phyloP scores from a whole-genome alignment of 2,329 filamentous ascomycete genomes.

The Calonectria crousiana region DNA sequence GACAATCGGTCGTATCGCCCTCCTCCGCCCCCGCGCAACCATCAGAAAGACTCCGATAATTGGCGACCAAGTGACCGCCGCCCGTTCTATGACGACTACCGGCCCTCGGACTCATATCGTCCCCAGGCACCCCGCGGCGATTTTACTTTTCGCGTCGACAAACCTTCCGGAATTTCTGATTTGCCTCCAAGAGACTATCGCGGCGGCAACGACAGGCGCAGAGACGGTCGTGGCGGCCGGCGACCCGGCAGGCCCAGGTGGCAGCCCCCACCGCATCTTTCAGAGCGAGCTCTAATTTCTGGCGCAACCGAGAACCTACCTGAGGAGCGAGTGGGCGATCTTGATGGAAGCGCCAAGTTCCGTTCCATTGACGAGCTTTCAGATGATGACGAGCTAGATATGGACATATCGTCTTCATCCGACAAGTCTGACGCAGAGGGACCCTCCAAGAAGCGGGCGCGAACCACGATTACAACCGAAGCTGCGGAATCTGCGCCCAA shows the following conservation, averaged over 20 bases:
- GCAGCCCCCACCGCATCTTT: constrained; percentile 55
- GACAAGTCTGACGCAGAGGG: constrained; percentile 50
- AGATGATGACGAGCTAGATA: constrained; percentile 73
- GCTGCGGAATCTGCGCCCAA: constrained; percentile 70
- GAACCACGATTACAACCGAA: constrained; percentile 44
- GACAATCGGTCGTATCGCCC: constrained; percentile 34
- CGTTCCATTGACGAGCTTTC: constrained; percentile 69
- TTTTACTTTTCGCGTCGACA: constrained; percentile 68
- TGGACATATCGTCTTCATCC: constrained; percentile 68
- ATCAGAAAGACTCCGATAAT: constrained; percentile 42
- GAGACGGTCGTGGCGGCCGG: constrained; percentile 45
- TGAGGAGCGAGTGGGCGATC: constrained; percentile 61
- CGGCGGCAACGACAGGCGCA: constrained; percentile 31
- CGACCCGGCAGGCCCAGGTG: constrained; percentile 47
- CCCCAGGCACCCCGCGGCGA: constrained; percentile 57
- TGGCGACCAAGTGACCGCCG: constrained; percentile 44
- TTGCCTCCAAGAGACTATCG: constrained; percentile 36
- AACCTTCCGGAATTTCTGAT: constrained; percentile 62
- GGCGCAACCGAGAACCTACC: constrained; percentile 55
- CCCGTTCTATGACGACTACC: constrained; percentile 40
- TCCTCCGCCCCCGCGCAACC: constrained; percentile 29
- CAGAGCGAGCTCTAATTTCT: constrained; percentile 64
- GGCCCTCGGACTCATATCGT: constrained; percentile 45
- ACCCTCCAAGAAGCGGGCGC: constrained; percentile 53
- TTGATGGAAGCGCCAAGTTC: constrained; percentile 63